A percentile compares a stretch with the other conserved stretches of the same genome.
Conservation (phyloP, 1,139 yeast genomes). For the Protomyces inundatus region DNA sequence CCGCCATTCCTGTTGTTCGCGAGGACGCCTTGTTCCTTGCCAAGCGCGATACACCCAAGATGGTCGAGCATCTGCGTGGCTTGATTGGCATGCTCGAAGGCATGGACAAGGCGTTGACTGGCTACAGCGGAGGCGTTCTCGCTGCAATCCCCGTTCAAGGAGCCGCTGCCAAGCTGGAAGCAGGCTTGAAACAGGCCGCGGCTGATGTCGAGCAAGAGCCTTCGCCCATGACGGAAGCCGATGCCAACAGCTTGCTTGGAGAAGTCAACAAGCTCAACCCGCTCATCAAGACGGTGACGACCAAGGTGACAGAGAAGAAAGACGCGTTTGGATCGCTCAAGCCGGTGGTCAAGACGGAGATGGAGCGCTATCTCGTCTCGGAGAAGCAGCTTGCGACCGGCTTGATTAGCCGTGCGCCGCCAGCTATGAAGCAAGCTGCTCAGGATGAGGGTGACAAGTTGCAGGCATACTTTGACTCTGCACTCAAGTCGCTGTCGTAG, state of each 20-base stretch:
- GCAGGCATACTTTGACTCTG: neutral
- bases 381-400: neutral
- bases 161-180: neutral
- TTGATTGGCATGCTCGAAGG: neutral
- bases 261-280: conserved; percentile 16
- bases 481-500: neutral
- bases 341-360: conserved; percentile 7
- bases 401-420: neutral
- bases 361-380: neutral
- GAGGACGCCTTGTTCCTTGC: no score
- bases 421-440: neutral
- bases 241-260: conserved; percentile 2
- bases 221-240: conserved; percentile 12
- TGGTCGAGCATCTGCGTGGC: neutral
- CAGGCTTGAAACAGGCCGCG: conserved; percentile 1
- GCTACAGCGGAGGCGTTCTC: conserved; percentile 2
- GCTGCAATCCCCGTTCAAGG: conserved; percentile 7
- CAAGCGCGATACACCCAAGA: neutral
- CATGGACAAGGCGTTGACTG: neutral
- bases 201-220: conserved; percentile 11
- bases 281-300: conserved; percentile 7
- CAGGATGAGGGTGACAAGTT: neutral
- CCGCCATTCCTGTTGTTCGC: neutral
- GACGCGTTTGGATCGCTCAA: conserved; percentile 6
- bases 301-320: neutral